Evolutionary conservation across 192 early-diverging fungal genomes (phyloP).

Genomic region (Entomortierella lignicola): DNA sequence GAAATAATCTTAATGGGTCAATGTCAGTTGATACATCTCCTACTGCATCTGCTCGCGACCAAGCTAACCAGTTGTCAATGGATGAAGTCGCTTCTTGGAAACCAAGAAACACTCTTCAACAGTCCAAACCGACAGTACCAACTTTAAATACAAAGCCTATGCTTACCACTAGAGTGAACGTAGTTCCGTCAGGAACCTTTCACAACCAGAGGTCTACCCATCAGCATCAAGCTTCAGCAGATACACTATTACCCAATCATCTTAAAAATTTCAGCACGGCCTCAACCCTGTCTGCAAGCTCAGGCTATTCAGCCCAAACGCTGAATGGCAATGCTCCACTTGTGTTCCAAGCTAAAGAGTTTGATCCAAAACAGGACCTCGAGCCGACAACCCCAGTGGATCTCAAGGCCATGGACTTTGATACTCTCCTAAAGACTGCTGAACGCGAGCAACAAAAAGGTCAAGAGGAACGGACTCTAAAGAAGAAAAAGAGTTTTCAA

Average conservation of each 20-base stretch:
- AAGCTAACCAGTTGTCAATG: slow-evolving; percentile 1
- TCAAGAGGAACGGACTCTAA: slow-evolving; percentile 25
- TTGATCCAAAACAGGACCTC: slow-evolving; percentile 27
- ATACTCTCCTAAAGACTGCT: slow-evolving; percentile 31
- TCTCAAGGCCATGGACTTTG: slow-evolving; percentile 40
- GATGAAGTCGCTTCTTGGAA: slow-evolving; percentile 41
- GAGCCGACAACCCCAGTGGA: slow-evolving; percentile 31
- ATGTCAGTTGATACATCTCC: neutral
- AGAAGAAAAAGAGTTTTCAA: slow-evolving; percentile 40
- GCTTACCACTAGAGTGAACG: neutral
- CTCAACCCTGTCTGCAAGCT: slow-evolving; percentile 26
- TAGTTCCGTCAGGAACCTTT: too few relatives aligned
- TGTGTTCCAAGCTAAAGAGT: slow-evolving; percentile 18
- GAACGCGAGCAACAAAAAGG: slow-evolving; percentile 44
- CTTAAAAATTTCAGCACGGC: slow-evolving; percentile 28
- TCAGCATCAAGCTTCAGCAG: slow-evolving; percentile 21
- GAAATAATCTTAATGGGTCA: neutral
- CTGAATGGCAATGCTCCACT: slow-evolving; percentile 10
- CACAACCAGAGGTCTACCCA: slow-evolving; percentile 9
- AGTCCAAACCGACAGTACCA: slow-evolving; percentile 11
- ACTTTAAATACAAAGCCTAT: slow-evolving; percentile 23
- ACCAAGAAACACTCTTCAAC: slow-evolving; percentile 16
- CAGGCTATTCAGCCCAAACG: slow-evolving; percentile 19
- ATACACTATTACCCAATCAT: slow-evolving; percentile 29
- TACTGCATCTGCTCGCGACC: neutral